Evolutionary conservation across 176 grass and related monocot species (phyloP), one percentile per base, ranked within the genome.

Genomic region (Eleusine coracana): DNA sequence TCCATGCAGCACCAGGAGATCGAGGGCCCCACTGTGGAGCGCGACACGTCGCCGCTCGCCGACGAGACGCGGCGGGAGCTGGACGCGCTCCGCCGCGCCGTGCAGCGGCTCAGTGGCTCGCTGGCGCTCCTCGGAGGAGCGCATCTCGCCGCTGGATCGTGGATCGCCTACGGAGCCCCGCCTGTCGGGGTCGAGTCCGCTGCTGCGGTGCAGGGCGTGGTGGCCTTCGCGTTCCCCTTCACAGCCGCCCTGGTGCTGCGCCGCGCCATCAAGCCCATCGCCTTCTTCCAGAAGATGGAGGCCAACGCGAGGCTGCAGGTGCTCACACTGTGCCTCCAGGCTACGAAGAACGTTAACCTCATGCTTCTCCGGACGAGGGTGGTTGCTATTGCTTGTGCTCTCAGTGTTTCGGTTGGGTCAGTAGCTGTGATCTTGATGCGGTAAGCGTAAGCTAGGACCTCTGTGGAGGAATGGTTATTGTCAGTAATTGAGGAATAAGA

Each of bases 251-350:
- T 99, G 58, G 77, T 99, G 39, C 87, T 99, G 86, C 93, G 91
- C 50, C 91, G 78, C 68, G 67, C 87, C 46, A 80, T 99, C 63
- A 99, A 99, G 80, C 87, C 93, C 60, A 95, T 99, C 74, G 66
- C 77, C 42, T 99, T 99, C 91, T 99, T 96, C 79, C 87, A 92
- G 68, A 99, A 93, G 89, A 96, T 96, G 91, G 96, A 99, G 87
- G 93, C 90, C 70, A 86, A 88, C 25, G 93, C 87, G 40, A 80
- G 96, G 80, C 83, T 99, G 46, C 91, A 99, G 86, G 92, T 99
- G 66, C 80, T 99, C 44, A 96, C 96, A 13, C 83, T 89, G 29
- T 90, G 91, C 73, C 87, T 99, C 77, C 96, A 99, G 87, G 80
- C 85, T 42, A 21, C 86, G 18, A 99, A 99, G 83, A 85, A 88